These are phyloP conservation scores for Narthecium ossifragum DNA, from an alignment of 106 monocot species.

Conservation along the genomic window DNA sequence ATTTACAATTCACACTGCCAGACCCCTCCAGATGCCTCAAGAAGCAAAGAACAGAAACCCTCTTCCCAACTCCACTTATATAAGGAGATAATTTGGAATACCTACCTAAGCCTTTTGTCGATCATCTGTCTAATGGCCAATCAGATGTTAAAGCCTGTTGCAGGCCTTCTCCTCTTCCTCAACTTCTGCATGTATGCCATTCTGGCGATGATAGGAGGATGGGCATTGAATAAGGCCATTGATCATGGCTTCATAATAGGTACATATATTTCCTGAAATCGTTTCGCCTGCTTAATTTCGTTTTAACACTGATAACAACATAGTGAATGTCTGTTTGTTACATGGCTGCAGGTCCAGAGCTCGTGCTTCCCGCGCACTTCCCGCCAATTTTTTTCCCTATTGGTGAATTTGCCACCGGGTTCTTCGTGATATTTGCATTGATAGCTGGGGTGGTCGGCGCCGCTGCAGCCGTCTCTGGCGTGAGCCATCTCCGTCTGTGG, in stretches of 20 bases:
- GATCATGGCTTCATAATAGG: conserved; percentile 71
- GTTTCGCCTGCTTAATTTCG: neutral
- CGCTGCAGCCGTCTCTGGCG: conserved; percentile 50
- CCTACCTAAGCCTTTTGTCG: too few relatives aligned
- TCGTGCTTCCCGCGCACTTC: conserved; percentile 66
- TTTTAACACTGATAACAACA: neutral
- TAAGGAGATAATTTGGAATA: too few relatives aligned
- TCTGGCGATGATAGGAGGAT: conserved; percentile 54
- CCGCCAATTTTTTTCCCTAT: conserved; percentile 72
- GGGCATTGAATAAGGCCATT: conserved; percentile 67
- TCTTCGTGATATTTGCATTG: conserved; percentile 75
- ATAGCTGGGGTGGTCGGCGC: conserved; percentile 68
- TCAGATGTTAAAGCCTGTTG: conserved; percentile 25
- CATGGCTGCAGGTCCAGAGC: conserved; percentile 37
- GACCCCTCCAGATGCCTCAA: too few relatives aligned
- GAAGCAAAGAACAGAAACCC: too few relatives aligned
- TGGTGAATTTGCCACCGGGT: conserved; percentile 76
- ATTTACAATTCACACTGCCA: too few relatives aligned
- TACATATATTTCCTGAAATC: conserved; percentile 4
- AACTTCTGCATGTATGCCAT: conserved; percentile 78
- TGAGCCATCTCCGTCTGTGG: conserved; percentile 59
- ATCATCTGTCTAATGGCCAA: conserved; percentile 24
- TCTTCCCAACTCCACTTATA: too few relatives aligned
- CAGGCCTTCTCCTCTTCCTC: conserved; percentile 48
- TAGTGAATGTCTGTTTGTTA: neutral